These are phyloP conservation scores for Emergomyces africanus DNA, from an alignment of 2,329 filamentous ascomycete species.

Conservation along the genomic window DNA sequence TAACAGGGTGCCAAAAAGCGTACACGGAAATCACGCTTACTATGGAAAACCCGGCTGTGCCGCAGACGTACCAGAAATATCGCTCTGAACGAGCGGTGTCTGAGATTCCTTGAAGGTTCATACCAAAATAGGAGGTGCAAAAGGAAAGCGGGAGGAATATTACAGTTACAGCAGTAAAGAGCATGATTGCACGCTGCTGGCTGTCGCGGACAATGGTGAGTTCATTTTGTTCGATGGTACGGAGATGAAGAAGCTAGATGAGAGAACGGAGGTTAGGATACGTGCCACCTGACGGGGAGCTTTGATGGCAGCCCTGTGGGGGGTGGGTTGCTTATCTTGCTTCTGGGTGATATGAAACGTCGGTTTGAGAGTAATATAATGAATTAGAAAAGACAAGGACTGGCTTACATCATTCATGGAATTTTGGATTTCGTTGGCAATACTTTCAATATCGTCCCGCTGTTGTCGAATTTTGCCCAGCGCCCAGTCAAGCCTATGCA, in stretches of 20 bases:
- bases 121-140: conserved; percentile 12
- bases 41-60: background rate
- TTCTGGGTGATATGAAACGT: background rate
- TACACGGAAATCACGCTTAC: background rate
- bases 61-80: conserved; percentile 11
- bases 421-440: background rate
- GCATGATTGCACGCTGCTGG: conserved; percentile 4
- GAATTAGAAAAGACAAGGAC: background rate
- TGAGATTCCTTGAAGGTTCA: conserved; percentile 13
- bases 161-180: conserved; percentile 12
- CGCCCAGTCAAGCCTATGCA: background rate
- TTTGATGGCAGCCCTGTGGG: background rate
- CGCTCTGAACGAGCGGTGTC: conserved; percentile 6
- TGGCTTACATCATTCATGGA: conserved; percentile 1
- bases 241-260: background rate
- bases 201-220: conserved; percentile 1
- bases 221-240: conserved; percentile 2
- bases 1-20: background rate
- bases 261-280: background rate
- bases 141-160: conserved; percentile 13
- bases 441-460: background rate
- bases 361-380: background rate
- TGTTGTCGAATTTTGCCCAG: background rate
- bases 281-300: too few relatives aligned
- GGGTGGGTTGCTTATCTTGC: background rate